Conservation (phyloP, 148 eudicot species). For the Vaccinium corymbosum region DNA sequence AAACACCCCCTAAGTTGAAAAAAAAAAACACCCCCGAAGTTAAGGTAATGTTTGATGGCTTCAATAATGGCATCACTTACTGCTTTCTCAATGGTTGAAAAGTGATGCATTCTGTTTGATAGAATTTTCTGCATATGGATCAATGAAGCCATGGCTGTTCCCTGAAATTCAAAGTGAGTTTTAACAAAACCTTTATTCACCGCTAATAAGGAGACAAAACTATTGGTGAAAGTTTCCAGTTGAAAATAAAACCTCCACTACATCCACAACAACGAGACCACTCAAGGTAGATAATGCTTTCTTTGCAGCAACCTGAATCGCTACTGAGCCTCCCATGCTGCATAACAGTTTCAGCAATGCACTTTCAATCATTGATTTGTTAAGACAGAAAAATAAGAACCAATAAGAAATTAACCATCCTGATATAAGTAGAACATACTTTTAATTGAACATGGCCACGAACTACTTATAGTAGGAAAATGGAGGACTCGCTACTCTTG, state of each 20-base stretch:
- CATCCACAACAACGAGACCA: slow-evolving; percentile 92
- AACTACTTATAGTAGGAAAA: slow-evolving; percentile 6
- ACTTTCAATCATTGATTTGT: background rate
- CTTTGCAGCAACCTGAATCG: slow-evolving; percentile 89
- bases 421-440: background rate
- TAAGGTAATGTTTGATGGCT: background rate
- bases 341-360: slow-evolving; percentile 17
- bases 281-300: slow-evolving; percentile 61
- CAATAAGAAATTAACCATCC: background rate
- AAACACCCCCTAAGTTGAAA: no score
- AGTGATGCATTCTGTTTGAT: slow-evolving; percentile 68
- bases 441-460: background rate
- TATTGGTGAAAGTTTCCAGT: background rate
- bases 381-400: slow-evolving; percentile 3
- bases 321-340: slow-evolving; percentile 98
- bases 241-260: slow-evolving; percentile 72
- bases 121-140: slow-evolving; percentile 88
- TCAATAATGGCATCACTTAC: slow-evolving; percentile 35
- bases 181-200: slow-evolving; percentile 5
- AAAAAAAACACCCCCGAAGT: no score
- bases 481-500: background rate
- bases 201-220: background rate
- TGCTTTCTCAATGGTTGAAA: slow-evolving; percentile 76
- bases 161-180: slow-evolving; percentile 38
- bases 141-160: slow-evolving; percentile 95